A percentile compares a stretch with the other conserved stretches of the same genome.
These are phyloP conservation scores for Hortaea werneckii DNA, from an alignment of 2,329 filamentous ascomycete species.

Conservation along the genomic window DNA sequence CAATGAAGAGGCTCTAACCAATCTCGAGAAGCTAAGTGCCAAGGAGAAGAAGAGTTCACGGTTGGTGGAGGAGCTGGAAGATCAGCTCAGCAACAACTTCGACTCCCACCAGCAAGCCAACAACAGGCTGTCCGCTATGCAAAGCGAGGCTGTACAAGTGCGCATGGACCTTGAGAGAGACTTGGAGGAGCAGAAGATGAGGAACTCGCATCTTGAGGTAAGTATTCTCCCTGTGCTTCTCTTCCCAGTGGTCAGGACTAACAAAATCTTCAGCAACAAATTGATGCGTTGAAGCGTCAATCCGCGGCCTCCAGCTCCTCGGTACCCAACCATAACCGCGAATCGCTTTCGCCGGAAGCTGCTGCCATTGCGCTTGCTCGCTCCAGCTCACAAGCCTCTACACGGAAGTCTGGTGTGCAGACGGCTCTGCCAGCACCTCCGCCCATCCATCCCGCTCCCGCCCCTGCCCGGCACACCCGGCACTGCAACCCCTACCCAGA, in stretches of 20 bases:
- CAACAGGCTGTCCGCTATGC: slow-evolving; percentile 69
- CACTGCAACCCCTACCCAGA: slow-evolving; percentile 27
- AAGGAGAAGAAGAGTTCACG: slow-evolving; percentile 86
- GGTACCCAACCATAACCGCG: slow-evolving; percentile 28
- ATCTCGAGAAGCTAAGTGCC: slow-evolving; percentile 46
- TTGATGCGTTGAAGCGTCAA: slow-evolving; percentile 23
- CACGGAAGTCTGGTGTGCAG: slow-evolving; percentile 79
- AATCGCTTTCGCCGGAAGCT: slow-evolving; percentile 36
- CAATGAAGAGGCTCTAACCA: slow-evolving; percentile 47
- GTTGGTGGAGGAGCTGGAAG: slow-evolving; percentile 89
- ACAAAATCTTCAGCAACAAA: slow-evolving; percentile 52
- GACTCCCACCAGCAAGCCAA: slow-evolving; percentile 79
- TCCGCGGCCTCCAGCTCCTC: slow-evolving; percentile 23
- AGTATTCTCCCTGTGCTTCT: slow-evolving; percentile 20
- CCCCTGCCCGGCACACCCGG: slow-evolving; percentile 61
- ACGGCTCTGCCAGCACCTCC: slow-evolving; percentile 84
- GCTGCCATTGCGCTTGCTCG: slow-evolving; percentile 37
- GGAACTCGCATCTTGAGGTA: slow-evolving; percentile 71
- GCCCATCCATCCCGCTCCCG: slow-evolving; percentile 87
- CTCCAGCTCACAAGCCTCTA: slow-evolving; percentile 52
- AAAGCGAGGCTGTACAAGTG: slow-evolving; percentile 36
- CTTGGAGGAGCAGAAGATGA: slow-evolving; percentile 67
- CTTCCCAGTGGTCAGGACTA: neutral
- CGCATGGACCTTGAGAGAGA: slow-evolving; percentile 44
- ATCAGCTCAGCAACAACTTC: slow-evolving; percentile 89